Conservation (phyloP, 2,329 filamentous ascomycete genomes). For the Fonsecaea nubica region DNA sequence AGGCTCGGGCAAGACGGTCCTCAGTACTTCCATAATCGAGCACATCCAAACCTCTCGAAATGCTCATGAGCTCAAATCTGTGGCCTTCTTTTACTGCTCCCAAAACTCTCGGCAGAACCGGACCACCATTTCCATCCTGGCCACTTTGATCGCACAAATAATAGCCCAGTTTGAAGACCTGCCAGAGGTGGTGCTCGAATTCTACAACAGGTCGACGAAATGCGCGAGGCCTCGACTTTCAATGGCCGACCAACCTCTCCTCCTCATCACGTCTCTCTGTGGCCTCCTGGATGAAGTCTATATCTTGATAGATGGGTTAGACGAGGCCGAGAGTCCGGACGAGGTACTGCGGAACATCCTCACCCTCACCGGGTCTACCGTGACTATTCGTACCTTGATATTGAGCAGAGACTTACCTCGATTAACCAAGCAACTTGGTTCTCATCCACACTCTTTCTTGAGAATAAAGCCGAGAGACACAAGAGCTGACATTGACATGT, state of each 20-base stretch:
- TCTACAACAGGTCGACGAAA: not conserved
- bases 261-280: not conserved
- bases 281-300: not conserved
- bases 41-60: not conserved
- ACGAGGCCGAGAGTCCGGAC: not conserved
- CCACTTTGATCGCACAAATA: not conserved
- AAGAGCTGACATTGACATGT: not conserved
- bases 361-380: not conserved
- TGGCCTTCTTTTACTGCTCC: not conserved
- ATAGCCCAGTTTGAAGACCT: not conserved
- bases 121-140: not conserved
- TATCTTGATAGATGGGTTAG: not conserved
- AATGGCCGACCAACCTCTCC: not conserved
- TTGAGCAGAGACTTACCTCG: not conserved
- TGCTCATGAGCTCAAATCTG: not conserved
- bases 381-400: not conserved
- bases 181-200: not conserved
- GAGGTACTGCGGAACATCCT: not conserved
- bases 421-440: not conserved
- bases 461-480: not conserved
- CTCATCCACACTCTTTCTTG: not conserved
- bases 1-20: slow-evolving; percentile 93
- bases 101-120: not conserved
- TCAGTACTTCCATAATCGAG: slow-evolving; percentile 60
- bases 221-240: slow-evolving; percentile 1